Evolutionary conservation across 179 eudicot species (phyloP).

Genomic region (Beta lomatogona): DNA sequence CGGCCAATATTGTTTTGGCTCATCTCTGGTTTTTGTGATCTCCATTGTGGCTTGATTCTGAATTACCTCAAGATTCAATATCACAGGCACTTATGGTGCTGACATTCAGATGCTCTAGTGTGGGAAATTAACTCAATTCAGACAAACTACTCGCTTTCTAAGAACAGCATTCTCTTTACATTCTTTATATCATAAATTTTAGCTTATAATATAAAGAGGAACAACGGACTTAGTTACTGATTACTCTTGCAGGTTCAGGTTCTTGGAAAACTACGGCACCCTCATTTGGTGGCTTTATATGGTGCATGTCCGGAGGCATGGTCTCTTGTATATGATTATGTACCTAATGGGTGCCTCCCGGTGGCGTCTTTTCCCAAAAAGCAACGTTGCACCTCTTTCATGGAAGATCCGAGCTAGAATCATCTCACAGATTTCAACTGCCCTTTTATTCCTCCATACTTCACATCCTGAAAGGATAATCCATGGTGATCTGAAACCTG

Average conservation of each 20-base stretch:
- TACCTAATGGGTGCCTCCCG: conserved; percentile 64
- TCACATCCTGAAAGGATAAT: conserved; percentile 55
- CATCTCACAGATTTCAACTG: conserved; percentile 65
- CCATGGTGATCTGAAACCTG: conserved; percentile 81
- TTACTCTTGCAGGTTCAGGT: conserved; percentile 54
- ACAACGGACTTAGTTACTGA: background rate
- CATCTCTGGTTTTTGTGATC: background rate
- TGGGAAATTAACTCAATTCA: background rate
- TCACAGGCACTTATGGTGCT: background rate
- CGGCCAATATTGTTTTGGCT: background rate
- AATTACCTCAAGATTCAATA: background rate
- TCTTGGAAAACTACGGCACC: conserved; percentile 67
- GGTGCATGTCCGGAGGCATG: conserved; percentile 82
- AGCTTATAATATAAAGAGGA: background rate
- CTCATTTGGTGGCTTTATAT: conserved; percentile 63
- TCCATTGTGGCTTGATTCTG: background rate
- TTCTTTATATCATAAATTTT: background rate
- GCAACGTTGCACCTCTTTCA: conserved; percentile 43
- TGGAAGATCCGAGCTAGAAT: conserved; percentile 77
- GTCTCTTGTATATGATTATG: conserved; percentile 73
- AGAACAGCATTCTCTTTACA: background rate
- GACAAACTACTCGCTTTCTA: background rate
- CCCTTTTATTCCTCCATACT: conserved; percentile 66
- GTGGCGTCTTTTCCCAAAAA: conserved; percentile 45
- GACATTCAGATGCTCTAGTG: background rate